Conservation (phyloP, 2,329 filamentous ascomycete species). For the Pezicula rhizophila region DNA sequence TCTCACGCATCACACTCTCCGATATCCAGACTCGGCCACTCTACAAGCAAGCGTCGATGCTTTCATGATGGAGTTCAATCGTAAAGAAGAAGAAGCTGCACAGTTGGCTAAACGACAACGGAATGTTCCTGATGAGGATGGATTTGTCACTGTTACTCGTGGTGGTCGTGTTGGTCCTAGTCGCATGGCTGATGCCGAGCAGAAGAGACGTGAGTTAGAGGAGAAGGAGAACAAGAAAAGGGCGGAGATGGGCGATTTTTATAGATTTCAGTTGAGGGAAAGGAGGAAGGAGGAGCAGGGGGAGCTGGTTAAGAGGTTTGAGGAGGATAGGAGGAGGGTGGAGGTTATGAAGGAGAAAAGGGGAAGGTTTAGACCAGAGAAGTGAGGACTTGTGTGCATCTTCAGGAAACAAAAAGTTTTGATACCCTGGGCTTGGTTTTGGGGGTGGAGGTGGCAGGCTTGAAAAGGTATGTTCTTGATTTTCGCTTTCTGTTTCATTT, state of each 20-base stretch:
- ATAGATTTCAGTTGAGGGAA: slow-evolving; percentile 77
- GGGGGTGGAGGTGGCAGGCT: neutral
- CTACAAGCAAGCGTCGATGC: slow-evolving; percentile 74
- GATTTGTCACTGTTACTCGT: slow-evolving; percentile 85
- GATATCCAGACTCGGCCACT: slow-evolving; percentile 59
- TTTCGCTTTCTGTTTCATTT: neutral
- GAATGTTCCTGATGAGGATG: slow-evolving; percentile 85
- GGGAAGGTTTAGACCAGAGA: slow-evolving; percentile 53
- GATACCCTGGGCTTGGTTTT: slow-evolving; percentile 3
- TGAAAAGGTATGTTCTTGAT: slow-evolving; percentile 8
- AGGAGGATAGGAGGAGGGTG: slow-evolving; percentile 69
- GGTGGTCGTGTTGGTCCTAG: slow-evolving; percentile 72
- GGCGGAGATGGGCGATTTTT: slow-evolving; percentile 65
- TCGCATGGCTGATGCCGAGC: slow-evolving; percentile 63
- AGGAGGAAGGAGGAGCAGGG: slow-evolving; percentile 70
- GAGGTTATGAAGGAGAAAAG: slow-evolving; percentile 63
- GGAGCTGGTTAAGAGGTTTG: slow-evolving; percentile 64
- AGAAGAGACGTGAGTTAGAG: slow-evolving; percentile 51
- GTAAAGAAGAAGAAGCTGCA: slow-evolving; percentile 57
- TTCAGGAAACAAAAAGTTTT: slow-evolving; percentile 21
- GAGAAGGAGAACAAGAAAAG: slow-evolving; percentile 59
- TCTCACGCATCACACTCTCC: slow-evolving; percentile 59
- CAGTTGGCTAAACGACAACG: slow-evolving; percentile 59
- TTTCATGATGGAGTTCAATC: slow-evolving; percentile 80
- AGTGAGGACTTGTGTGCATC: slow-evolving; percentile 16